These are phyloP conservation scores for Nannochloropsis salina DNA, from an alignment of 108 stramenopile genomes.

Conservation along the genomic window DNA sequence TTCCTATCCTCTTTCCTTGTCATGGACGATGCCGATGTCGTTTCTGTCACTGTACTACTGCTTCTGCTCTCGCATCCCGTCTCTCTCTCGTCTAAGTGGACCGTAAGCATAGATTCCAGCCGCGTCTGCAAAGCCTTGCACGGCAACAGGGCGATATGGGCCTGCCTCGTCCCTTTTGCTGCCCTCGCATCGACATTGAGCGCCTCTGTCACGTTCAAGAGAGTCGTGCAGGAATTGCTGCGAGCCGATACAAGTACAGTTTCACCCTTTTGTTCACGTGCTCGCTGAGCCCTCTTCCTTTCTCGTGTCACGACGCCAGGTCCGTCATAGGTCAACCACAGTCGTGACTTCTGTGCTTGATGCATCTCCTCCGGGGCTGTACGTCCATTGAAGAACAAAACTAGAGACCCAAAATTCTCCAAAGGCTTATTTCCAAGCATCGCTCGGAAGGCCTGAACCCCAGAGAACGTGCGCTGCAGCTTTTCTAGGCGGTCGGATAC, in stretches of 20 bases:
- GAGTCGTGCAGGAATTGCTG: neutral
- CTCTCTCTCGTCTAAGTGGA: neutral
- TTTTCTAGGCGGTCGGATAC: neutral
- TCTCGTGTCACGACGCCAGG: neutral
- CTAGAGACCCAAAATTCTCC: neutral
- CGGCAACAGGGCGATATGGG: neutral
- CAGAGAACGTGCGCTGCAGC: neutral
- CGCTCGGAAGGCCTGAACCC: neutral
- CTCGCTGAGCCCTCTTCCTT: neutral
- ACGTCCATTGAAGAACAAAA: neutral
- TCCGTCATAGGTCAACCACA: neutral
- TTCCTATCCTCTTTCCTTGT: neutral
- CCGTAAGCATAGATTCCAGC: neutral
- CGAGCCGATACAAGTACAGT: neutral
- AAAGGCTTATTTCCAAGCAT: neutral
- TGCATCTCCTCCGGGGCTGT: neutral
- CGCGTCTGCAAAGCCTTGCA: neutral
- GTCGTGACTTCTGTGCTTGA: neutral
- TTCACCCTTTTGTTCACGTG: neutral
- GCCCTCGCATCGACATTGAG: neutral
- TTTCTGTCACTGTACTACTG: neutral
- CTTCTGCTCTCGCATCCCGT: no score
- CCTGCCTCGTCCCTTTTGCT: neutral
- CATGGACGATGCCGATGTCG: neutral
- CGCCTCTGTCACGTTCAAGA: neutral